Base-by-base conservation (phyloP, 2,329 filamentous ascomycete genomes). In the Myriosclerotinia scirpicola region DNA sequence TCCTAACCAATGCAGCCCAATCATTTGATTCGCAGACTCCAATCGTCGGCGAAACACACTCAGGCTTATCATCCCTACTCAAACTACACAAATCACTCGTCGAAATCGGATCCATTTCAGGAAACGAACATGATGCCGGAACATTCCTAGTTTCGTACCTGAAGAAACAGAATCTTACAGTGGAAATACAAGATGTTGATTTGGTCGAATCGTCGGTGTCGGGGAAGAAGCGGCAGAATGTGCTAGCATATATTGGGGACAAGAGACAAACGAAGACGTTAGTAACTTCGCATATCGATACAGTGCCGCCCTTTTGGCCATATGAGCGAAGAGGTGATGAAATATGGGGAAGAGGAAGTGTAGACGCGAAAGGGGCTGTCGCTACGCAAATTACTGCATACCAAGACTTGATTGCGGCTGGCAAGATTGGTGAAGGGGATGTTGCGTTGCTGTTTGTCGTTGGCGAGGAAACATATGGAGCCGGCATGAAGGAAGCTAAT, bases 401-500 rank as follows among this genome's bases (percentile, higher is more conserved):
- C 4, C 79, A 84, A 68, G 79, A 84, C 70, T 81, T 91, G 9
- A 74, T 86, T 5, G 73, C 75, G 0, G 71, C 78, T 0, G 75
- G 75, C 0, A 72, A 77, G 44, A 77, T 86, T 48, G 53, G 65
- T n/a, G 75, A 78, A 2, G 80, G 80, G 2, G 85, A 88, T 71
- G 78, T 87, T 0, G 82, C 87, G 68, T 79, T 91, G 17, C 76
- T 90, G 1, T 90, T 84, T 69, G 89, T 91, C 0, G 91, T 97
- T 0, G 93, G 92, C 68, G 94, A 99, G 77, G 94, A 98, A 77
- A 84, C 83, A 3, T 82, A 81, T 4, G 94, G 94, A 12, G 89
- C 90, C 69, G 94, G 94, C 11, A 98, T 98, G 94, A 78, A 77
- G 61, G 74, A 77, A 60, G 82, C 87, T 30, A 80, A 87, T 73